Conservation (phyloP, 2,329 filamentous ascomycete genomes). For the Rhynchosporium agropyri region DNA sequence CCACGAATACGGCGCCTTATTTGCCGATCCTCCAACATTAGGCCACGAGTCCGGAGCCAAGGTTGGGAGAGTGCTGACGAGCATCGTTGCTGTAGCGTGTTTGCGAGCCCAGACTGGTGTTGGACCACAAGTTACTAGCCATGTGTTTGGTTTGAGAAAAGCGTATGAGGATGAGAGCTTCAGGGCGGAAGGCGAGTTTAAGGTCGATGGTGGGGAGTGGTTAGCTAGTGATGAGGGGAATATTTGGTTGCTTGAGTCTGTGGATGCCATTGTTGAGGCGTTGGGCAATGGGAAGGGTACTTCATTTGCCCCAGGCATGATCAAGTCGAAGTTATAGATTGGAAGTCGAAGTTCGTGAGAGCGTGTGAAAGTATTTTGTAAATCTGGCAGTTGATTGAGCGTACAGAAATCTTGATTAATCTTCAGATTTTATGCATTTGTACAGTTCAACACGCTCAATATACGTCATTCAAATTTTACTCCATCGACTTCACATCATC, state of each 20-base stretch:
- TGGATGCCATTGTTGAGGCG: constrained; percentile 62
- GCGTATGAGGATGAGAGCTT: constrained; percentile 68
- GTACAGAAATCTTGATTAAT: not conserved
- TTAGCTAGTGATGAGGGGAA: constrained; percentile 67
- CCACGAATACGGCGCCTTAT: constrained; percentile 72
- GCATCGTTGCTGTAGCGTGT: constrained; percentile 72
- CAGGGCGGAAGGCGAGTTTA: constrained; percentile 54
- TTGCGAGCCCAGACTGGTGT: constrained; percentile 80
- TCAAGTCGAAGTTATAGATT: constrained; percentile 46
- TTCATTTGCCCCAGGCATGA: constrained; percentile 57
- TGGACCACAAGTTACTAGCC: constrained; percentile 78
- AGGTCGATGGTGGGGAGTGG: constrained; percentile 62
- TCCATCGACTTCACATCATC: constrained; percentile 56
- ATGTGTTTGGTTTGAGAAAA: constrained; percentile 80
- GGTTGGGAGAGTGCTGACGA: constrained; percentile 72
- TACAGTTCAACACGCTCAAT: not conserved
- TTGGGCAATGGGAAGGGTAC: constrained; percentile 52
- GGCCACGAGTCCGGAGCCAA: constrained; percentile 47
- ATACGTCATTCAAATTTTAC: constrained; percentile 22
- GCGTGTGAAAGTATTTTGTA: not conserved
- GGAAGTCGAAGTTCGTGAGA: not conserved
- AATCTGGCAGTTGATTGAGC: not conserved
- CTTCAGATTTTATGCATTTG: not conserved
- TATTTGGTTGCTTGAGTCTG: constrained; percentile 62
- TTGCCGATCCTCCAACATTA: constrained; percentile 64